Evolutionary conservation across 345 rosid genomes (phyloP).

Genomic region (Salix suchowensis): DNA sequence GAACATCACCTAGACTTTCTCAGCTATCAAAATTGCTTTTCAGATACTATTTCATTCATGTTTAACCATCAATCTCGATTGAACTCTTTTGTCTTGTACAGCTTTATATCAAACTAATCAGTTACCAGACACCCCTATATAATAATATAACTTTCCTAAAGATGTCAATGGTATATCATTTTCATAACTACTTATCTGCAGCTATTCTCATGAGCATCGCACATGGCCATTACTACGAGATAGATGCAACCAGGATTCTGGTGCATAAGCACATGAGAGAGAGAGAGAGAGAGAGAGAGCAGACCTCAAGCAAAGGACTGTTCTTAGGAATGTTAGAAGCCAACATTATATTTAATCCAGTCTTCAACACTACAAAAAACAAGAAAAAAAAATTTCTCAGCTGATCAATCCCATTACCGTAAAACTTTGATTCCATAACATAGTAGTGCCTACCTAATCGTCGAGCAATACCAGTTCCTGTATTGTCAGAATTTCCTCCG

Average conservation of each 20-base stretch:
- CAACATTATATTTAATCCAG: slow-evolving; percentile 65
- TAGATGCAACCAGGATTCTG: neutral
- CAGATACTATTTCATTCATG: too few species aligned
- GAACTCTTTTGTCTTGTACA: too few species aligned
- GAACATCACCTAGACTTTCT: too few species aligned
- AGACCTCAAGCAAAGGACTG: slow-evolving; percentile 77
- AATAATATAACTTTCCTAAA: too few species aligned
- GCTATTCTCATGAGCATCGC: too few species aligned
- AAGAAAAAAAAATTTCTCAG: neutral
- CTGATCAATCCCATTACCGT: neutral
- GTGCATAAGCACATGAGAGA: neutral
- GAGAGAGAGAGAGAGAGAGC: neutral
- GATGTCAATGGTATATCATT: too few species aligned
- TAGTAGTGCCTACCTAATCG: slow-evolving; percentile 51
- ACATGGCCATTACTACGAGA: too few species aligned
- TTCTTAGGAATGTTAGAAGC: slow-evolving; percentile 89
- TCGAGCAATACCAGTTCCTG: slow-evolving; percentile 86
- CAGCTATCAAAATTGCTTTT: too few species aligned
- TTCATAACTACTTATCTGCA: too few species aligned
- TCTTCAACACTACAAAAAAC: slow-evolving; percentile 72
- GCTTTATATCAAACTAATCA: too few species aligned
- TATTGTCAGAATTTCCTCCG: slow-evolving; percentile 81
- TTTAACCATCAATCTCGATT: too few species aligned
- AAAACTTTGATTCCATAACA: neutral
- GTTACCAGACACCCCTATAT: too few species aligned